These are phyloP conservation scores for Phytophthora europaea DNA, from an alignment of 352 stramenopile species.

Conservation along the genomic window DNA sequence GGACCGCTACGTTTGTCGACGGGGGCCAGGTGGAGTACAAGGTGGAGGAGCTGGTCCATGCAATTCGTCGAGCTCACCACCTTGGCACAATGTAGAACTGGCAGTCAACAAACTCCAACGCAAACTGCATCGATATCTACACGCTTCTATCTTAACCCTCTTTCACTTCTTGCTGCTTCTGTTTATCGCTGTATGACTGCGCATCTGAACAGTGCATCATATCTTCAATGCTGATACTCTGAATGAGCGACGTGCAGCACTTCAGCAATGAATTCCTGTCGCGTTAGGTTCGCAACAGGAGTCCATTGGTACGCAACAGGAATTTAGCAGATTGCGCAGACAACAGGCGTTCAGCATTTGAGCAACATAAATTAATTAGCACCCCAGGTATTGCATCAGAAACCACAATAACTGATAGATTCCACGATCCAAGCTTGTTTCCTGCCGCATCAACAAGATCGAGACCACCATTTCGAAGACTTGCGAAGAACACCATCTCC, in stretches of 20 bases:
- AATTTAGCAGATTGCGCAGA: background rate
- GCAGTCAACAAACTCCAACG: no score
- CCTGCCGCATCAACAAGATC: conserved; percentile 9
- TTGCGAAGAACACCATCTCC: conserved; percentile 24
- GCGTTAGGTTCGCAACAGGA: conserved; percentile 11
- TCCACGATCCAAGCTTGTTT: conserved; percentile 4
- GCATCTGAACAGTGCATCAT: no score
- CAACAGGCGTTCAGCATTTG: conserved; percentile 14
- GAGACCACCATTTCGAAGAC: conserved; percentile 14
- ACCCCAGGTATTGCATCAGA: conserved; percentile 13
- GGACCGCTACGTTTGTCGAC: conserved; percentile 9
- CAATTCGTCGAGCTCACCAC: conserved; percentile 2
- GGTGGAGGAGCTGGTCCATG: conserved; percentile 9
- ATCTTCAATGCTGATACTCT: background rate
- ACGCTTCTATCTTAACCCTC: no score
- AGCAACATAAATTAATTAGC: conserved; percentile 20
- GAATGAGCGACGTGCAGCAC: background rate
- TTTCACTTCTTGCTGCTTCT: no score
- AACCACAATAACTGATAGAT: conserved; percentile 6
- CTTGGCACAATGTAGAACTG: background rate
- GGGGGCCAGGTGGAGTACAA: conserved; percentile 1
- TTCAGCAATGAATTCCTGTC: conserved; percentile 20
- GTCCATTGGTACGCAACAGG: background rate
- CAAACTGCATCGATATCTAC: no score
- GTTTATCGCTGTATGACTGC: no score